Evolutionary conservation across 106 monocot genomes (phyloP).

Genomic region (Dioscorea zingiberensis): DNA sequence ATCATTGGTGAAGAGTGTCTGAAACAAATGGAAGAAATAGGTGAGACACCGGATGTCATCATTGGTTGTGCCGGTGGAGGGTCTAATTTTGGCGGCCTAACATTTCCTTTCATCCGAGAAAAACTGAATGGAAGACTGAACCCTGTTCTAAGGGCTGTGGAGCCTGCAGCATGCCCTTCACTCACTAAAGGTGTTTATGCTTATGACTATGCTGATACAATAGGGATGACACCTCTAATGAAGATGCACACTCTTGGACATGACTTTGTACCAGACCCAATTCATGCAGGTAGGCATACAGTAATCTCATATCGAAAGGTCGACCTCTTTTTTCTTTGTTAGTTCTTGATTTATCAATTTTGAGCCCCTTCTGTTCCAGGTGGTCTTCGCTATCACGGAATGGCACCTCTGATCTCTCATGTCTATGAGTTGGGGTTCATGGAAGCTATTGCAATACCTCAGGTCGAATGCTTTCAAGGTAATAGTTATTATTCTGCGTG

Average conservation of each 20-base stretch:
- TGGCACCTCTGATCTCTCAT: slow-evolving; percentile 84
- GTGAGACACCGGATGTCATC: slow-evolving; percentile 63
- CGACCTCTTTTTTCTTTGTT: too few relatives aligned
- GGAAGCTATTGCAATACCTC: slow-evolving; percentile 77
- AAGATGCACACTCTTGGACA: slow-evolving; percentile 96
- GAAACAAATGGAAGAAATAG: slow-evolving; percentile 53
- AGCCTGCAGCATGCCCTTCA: slow-evolving; percentile 77
- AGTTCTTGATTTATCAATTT: too few relatives aligned
- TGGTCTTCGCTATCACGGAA: slow-evolving; percentile 86
- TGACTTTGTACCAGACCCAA: slow-evolving; percentile 80
- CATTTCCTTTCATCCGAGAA: slow-evolving; percentile 78
- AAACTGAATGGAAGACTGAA: slow-evolving; percentile 47
- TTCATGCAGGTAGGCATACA: slow-evolving; percentile 53
- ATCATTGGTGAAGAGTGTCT: slow-evolving; percentile 86
- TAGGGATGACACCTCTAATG: slow-evolving; percentile 74
- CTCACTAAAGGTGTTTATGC: slow-evolving; percentile 75
- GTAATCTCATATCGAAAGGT: too few relatives aligned
- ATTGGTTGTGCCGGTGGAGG: slow-evolving; percentile 89
- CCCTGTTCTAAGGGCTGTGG: slow-evolving; percentile 66
- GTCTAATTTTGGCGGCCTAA: slow-evolving; percentile 74
- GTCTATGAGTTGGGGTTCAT: slow-evolving; percentile 68
- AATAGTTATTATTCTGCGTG: background rate
- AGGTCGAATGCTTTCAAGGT: slow-evolving; percentile 79
- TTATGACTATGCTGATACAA: slow-evolving; percentile 82
- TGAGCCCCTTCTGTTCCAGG: slow-evolving; percentile 22